Evolutionary conservation across 2,329 filamentous ascomycete species (phyloP).

Genomic region (Calonectria hawksworthii): DNA sequence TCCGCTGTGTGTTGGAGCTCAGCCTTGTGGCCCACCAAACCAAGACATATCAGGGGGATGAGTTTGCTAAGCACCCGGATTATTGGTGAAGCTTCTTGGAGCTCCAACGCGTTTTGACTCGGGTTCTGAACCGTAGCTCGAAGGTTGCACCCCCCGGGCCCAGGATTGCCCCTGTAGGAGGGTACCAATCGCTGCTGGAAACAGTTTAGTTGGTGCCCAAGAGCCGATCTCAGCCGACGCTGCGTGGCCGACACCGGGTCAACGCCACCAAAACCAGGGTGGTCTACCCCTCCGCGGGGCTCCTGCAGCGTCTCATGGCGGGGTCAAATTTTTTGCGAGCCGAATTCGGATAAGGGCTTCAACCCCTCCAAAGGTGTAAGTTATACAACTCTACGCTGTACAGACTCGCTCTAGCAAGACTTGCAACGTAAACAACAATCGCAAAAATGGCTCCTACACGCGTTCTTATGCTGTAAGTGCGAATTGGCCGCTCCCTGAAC

Average conservation of each 20-base stretch:
- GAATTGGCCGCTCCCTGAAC: background rate
- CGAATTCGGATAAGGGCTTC: slow-evolving; percentile 18
- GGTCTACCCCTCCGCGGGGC: background rate
- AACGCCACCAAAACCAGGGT: background rate
- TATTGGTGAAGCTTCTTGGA: slow-evolving; percentile 1
- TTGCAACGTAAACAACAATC: slow-evolving; percentile 16
- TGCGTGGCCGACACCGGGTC: slow-evolving; percentile 5
- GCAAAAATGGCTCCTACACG: slow-evolving; percentile 33
- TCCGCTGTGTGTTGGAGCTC: background rate
- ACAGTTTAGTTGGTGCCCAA: background rate
- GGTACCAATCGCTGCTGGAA: background rate
- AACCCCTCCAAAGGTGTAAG: slow-evolving; percentile 8
- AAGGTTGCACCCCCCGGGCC: background rate
- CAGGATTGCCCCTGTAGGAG: background rate
- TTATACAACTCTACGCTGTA: slow-evolving; percentile 5
- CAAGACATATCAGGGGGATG: slow-evolving; percentile 2
- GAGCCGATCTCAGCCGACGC: slow-evolving; percentile 10
- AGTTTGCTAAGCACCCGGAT: background rate
- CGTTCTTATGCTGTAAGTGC: slow-evolving; percentile 28
- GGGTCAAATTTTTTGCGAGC: slow-evolving; percentile 13
- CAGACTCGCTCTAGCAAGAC: background rate
- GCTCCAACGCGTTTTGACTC: background rate
- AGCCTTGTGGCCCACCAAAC: slow-evolving; percentile 2
- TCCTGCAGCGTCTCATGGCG: background rate
- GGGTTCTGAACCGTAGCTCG: background rate